Percentiles rank a stretch among this genome's conserved stretches.
Evolutionary conservation across 2,329 filamentous ascomycete species (phyloP).

Genomic region (Alternaria incomplexa): DNA sequence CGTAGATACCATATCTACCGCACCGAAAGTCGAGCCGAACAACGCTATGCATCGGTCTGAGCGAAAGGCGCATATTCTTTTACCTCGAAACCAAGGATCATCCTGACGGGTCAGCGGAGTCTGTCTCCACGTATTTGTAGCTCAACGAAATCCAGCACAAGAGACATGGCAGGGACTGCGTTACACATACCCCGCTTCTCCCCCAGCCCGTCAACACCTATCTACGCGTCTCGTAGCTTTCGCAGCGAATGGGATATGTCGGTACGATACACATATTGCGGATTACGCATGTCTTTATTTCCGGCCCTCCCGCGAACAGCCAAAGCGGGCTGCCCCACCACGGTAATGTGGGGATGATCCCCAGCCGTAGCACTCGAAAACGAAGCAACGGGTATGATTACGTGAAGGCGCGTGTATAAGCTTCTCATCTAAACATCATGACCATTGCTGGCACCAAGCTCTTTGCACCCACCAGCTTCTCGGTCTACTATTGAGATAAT

Average conservation of each 20-base stretch:
- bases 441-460: accelerated
- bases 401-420: neutral
- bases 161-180: neutral
- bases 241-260: neutral
- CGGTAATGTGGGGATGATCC: neutral
- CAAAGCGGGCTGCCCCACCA: neutral
- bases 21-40: neutral
- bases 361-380: neutral
- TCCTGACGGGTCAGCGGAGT: neutral
- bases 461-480: neutral
- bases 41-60: neutral
- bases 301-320: neutral
- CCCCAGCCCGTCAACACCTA: neutral
- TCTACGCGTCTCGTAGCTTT: neutral
- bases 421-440: neutral
- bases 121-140: neutral
- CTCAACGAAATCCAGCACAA: neutral
- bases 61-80: neutral
- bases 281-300: neutral
- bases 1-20: accelerated
- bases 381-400: neutral
- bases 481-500: neutral
- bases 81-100: neutral
- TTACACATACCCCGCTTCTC: neutral
- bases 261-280: too few species aligned